A percentile compares a stretch with the other conserved stretches of the same genome.
Evolutionary conservation across 2,329 filamentous ascomycete species (phyloP).

Genomic region (Didymella lethalis): DNA sequence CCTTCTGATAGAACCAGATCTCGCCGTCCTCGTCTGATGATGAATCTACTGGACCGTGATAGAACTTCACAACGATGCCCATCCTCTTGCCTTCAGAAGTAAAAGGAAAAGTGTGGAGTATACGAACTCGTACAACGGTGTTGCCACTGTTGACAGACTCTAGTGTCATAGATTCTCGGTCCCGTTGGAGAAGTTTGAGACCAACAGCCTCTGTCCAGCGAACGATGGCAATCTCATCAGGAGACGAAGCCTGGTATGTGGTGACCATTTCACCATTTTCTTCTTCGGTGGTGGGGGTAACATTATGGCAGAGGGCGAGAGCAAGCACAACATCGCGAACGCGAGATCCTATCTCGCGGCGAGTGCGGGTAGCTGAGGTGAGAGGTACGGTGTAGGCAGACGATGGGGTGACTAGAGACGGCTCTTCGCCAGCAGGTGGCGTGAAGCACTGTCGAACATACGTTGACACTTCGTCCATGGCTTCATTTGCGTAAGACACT

Average conservation of each 20-base stretch:
- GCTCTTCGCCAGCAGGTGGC: conserved; percentile 41
- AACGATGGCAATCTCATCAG: conserved; percentile 97
- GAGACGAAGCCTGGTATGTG: conserved; percentile 94
- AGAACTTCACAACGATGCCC: conserved; percentile 94
- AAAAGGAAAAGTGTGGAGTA: conserved; percentile 95
- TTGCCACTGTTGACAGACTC: conserved; percentile 78
- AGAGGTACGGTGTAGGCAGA: conserved; percentile 70
- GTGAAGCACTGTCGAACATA: conserved; percentile 88
- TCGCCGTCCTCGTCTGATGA: conserved; percentile 69
- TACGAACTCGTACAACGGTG: conserved; percentile 81
- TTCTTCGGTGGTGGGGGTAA: conserved; percentile 89
- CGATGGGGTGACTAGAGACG: conserved; percentile 74
- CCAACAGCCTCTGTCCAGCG: conserved; percentile 94
- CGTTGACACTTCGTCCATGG: conserved; percentile 93
- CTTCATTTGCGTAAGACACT: conserved; percentile 96
- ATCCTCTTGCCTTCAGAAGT: conserved; percentile 98
- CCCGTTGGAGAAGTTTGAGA: conserved; percentile 81
- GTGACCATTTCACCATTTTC: conserved; percentile 78
- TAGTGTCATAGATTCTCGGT: conserved; percentile 84
- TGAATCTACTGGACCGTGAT: conserved; percentile 52
- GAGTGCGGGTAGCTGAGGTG: conserved; percentile 76
- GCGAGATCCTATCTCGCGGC: conserved; percentile 90
- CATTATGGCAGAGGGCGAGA: conserved; percentile 93
- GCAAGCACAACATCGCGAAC: conserved; percentile 94
- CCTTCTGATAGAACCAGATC: conserved; percentile 99